Percentiles rank a stretch among this genome's conserved stretches.
Evolutionary conservation across 2,329 filamentous ascomycete genomes (phyloP).

Genomic region (Trichoderma lentiforme): DNA sequence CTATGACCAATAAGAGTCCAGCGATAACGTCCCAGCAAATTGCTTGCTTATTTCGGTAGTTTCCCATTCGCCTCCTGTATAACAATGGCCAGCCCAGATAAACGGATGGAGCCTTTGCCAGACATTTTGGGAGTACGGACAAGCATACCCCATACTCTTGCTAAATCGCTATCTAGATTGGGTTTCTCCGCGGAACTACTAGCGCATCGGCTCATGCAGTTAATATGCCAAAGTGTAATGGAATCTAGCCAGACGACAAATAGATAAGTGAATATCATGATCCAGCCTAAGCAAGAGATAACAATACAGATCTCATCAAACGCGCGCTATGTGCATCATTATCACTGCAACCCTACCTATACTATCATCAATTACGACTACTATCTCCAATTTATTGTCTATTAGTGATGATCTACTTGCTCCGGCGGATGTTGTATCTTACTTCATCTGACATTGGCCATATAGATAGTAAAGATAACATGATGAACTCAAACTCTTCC

Average conservation of each 20-base stretch:
- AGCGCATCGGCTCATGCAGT: not conserved
- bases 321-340: not conserved
- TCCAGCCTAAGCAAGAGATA: not conserved
- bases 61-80: not conserved
- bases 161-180: slow-evolving; percentile 6
- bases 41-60: not conserved
- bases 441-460: not conserved
- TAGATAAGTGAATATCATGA: not conserved
- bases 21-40: not conserved
- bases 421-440: not conserved
- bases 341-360: not conserved
- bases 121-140: not conserved
- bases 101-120: not conserved
- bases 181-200: slow-evolving; percentile 2
- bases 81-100: not conserved
- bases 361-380: not conserved
- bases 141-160: not conserved
- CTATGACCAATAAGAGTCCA: not conserved
- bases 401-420: not conserved
- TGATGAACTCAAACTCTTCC: not conserved
- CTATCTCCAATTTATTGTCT: not conserved
- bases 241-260: not conserved
- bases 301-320: not conserved
- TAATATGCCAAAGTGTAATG: not conserved
- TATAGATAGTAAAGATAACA: not conserved